A percentile compares a stretch with the other conserved stretches of the same genome.
Conservation (phyloP, 1,284 basidiomycete genomes). For the Agaricales sp. region DNA sequence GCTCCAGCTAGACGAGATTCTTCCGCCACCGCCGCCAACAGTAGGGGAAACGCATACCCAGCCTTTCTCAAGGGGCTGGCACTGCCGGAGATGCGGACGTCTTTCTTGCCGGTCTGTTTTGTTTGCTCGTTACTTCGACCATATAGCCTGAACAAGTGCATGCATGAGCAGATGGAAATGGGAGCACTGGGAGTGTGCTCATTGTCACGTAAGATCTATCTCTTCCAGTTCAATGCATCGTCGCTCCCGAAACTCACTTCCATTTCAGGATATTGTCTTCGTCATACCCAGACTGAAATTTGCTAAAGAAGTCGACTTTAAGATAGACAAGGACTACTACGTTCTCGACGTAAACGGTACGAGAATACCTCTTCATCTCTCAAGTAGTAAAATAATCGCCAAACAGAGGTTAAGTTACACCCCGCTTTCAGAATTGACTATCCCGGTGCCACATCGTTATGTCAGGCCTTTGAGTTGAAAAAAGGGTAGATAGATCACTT, state of each 20-base stretch:
- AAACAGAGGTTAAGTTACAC: neutral
- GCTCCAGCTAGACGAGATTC: conserved; percentile 17
- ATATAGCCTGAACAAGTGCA: conserved; percentile 5
- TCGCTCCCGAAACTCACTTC: neutral
- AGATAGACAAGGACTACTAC: conserved; percentile 14
- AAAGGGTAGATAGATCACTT: neutral
- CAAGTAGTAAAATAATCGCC: neutral
- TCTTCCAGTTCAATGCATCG: conserved; percentile 1
- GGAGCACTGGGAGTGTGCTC: conserved; percentile 60
- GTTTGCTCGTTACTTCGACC: conserved; percentile 2
- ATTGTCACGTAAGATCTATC: conserved; percentile 29
- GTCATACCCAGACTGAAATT: too few species aligned
- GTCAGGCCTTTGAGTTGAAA: neutral
- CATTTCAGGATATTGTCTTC: too few species aligned
- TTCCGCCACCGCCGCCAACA: conserved; percentile 22
- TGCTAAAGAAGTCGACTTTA: conserved; percentile 15
- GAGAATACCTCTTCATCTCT: neutral
- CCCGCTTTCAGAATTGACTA: neutral
- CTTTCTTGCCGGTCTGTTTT: conserved; percentile 53
- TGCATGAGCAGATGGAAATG: conserved; percentile 44
- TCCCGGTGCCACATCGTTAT: neutral
- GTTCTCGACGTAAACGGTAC: conserved; percentile 8
- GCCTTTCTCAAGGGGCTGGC: conserved; percentile 55
- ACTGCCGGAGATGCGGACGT: conserved; percentile 57
- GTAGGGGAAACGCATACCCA: conserved; percentile 36